These are phyloP conservation scores for Mycena rosella DNA, from an alignment of 768 basidiomycete species.

Conservation along the genomic window DNA sequence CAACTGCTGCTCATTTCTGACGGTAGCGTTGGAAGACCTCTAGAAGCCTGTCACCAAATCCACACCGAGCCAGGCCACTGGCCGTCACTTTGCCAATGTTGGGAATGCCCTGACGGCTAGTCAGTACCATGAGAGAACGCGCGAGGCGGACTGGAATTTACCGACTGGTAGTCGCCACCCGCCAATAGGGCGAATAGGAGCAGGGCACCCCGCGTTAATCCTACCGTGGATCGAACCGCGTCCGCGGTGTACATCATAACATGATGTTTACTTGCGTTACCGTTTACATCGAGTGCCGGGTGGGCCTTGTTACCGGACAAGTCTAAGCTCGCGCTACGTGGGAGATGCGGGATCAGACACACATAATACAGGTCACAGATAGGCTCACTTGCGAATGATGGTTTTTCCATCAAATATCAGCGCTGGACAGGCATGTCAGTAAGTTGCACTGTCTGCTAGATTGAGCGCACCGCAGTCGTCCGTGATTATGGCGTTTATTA, in stretches of 20 bases:
- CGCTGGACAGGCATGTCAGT: not conserved
- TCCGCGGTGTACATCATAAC: conserved; percentile 56
- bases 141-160: conserved; percentile 39
- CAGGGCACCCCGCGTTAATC: conserved; percentile 69
- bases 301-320: conserved; percentile 11
- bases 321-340: conserved; percentile 10
- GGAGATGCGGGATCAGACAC: not conserved
- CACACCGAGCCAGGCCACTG: conserved; percentile 72
- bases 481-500: conserved; percentile 11
- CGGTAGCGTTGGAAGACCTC: conserved; percentile 55
- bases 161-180: conserved; percentile 79
- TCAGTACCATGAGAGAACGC: not conserved
- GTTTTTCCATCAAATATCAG: conserved; percentile 17
- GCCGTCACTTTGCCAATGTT: conserved; percentile 68
- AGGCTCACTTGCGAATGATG: conserved; percentile 15
- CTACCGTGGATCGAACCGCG: conserved; percentile 70
- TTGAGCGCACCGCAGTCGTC: conserved; percentile 13
- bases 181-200: conserved; percentile 76
- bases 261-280: conserved; percentile 13
- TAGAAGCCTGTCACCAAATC: conserved; percentile 65
- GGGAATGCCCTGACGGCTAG: conserved; percentile 46
- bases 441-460: no score
- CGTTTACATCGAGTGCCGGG: conserved; percentile 6
- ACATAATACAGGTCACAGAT: not conserved
- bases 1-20: conserved; percentile 50